These are phyloP conservation scores for Rubus idaeus DNA, from an alignment of 306 rosid species.

Conservation along the genomic window DNA sequence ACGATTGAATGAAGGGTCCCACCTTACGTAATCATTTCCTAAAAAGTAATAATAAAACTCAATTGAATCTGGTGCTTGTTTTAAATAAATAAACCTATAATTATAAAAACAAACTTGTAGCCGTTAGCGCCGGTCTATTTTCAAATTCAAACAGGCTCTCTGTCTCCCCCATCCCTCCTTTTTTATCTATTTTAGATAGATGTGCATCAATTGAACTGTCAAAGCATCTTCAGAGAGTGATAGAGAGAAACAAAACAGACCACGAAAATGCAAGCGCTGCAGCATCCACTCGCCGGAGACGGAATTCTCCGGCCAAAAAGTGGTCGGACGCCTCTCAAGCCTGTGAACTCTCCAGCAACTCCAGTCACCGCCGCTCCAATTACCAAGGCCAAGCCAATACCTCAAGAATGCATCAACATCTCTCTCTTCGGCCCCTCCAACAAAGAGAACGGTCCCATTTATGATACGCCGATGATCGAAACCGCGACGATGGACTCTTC, in stretches of 20 bases:
- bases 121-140: constrained; percentile 83
- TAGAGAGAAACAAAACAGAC: background rate
- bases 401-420: constrained; percentile 27
- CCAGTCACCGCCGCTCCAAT: constrained; percentile 12
- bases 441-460: constrained; percentile 54
- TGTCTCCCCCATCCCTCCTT: background rate
- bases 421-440: constrained; percentile 19
- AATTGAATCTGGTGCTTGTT: constrained; percentile 5
- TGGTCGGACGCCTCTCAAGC: constrained; percentile 2
- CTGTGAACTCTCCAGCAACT: constrained; percentile 43
- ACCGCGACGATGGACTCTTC: constrained; percentile 44
- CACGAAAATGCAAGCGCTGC: constrained; percentile 35
- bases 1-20: background rate
- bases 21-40: background rate
- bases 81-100: background rate
- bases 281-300: constrained; percentile 34
- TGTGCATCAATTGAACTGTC: background rate
- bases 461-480: constrained; percentile 23
- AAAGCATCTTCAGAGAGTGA: background rate
- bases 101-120: constrained; percentile 44
- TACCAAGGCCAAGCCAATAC: constrained; percentile 36
- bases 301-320: constrained; percentile 37
- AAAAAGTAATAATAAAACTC: background rate
- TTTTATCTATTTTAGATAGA: background rate
- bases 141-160: constrained; percentile 63